These are phyloP conservation scores for Prunus mira DNA, from an alignment of 306 rosid genomes.

Conservation along the genomic window DNA sequence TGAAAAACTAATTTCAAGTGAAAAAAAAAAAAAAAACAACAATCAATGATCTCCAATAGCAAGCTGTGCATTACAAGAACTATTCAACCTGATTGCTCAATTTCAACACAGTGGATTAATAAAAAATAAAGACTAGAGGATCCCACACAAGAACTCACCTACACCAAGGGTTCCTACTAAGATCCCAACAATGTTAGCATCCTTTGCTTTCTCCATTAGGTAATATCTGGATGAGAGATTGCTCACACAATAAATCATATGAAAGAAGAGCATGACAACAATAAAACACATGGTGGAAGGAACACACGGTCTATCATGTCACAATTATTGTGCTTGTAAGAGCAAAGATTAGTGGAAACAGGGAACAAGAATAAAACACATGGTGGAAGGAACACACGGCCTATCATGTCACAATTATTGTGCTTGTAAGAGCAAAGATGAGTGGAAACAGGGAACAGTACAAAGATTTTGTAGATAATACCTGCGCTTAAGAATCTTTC, in stretches of 20 bases:
- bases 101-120: background rate
- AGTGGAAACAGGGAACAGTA: background rate
- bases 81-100: background rate
- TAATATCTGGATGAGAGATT: conserved; percentile 67
- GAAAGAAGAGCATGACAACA: background rate
- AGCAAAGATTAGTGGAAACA: background rate
- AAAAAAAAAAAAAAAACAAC: background rate
- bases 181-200: conserved; percentile 84
- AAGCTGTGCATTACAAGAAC: background rate
- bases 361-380: background rate
- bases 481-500: conserved; percentile 91
- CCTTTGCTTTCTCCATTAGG: conserved; percentile 91
- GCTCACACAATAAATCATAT: background rate
- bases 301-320: background rate
- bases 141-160: conserved; percentile 41
- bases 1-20: background rate
- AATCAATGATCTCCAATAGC: background rate
- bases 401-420: background rate
- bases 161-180: conserved; percentile 97
- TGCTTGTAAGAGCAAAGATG: background rate
- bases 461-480: conserved; percentile 27
- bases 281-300: background rate
- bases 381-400: background rate
- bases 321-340: background rate
- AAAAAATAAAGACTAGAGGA: background rate